Conservation (phyloP, 2,329 filamentous ascomycete species). For the Exophiala mesophila region DNA sequence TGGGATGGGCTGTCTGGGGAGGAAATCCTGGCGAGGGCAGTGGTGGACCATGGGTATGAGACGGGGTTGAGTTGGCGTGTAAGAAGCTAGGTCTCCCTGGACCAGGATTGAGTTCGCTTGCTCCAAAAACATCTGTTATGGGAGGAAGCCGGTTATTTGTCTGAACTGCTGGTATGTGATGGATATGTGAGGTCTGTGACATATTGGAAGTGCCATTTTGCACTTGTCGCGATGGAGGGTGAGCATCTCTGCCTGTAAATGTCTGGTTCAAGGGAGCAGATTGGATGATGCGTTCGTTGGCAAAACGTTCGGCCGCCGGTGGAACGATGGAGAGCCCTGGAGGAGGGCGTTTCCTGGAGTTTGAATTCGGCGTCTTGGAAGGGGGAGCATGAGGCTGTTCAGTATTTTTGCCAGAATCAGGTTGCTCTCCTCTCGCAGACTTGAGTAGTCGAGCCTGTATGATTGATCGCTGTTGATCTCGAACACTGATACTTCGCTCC, state of each 20-base stretch:
- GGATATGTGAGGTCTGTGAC: conserved; percentile 80
- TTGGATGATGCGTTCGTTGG: conserved; percentile 91
- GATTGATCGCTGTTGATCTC: conserved; percentile 89
- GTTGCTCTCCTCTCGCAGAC: conserved; percentile 72
- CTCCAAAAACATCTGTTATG: conserved; percentile 87
- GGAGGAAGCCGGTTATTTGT: conserved; percentile 89
- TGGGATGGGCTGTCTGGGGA: conserved; percentile 36
- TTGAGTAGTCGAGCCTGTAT: conserved; percentile 90
- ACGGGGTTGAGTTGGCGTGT: conserved; percentile 58
- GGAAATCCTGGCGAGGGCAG: conserved; percentile 75
- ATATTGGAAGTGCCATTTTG: conserved; percentile 78
- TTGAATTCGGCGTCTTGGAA: conserved; percentile 64
- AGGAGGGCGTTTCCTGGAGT: conserved; percentile 65
- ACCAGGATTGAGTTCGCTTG: conserved; percentile 62
- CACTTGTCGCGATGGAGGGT: conserved; percentile 70
- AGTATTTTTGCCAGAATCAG: conserved; percentile 53
- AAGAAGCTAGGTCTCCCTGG: conserved; percentile 60
- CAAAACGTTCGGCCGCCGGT: conserved; percentile 85
- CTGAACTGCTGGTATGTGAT: conserved; percentile 81
- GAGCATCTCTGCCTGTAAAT: conserved; percentile 81
- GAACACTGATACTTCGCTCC: conserved; percentile 85
- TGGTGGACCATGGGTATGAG: conserved; percentile 38
- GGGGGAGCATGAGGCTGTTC: conserved; percentile 38
- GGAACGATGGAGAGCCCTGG: conserved; percentile 92
- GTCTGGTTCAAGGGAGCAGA: conserved; percentile 92